A percentile compares a stretch with the other conserved stretches of the same genome.
These are phyloP conservation scores for Barnettozyma salicaria DNA, from an alignment of 805 yeast genomes.

Conservation along the genomic window DNA sequence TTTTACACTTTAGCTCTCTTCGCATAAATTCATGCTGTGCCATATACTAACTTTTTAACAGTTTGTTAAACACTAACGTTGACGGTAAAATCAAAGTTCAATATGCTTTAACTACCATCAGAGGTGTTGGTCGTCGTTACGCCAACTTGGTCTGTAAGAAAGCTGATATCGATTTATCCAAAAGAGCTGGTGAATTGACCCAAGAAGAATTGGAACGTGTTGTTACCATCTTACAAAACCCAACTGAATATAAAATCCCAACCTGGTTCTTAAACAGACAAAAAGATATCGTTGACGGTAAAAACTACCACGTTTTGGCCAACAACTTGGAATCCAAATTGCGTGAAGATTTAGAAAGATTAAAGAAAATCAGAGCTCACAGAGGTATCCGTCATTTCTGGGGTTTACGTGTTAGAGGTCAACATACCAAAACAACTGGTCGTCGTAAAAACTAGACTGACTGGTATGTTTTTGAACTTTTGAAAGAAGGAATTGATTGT, in stretches of 20 bases:
- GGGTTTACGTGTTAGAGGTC: constrained; percentile 99
- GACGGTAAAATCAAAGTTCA: constrained; percentile 99
- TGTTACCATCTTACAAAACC: constrained; percentile 99
- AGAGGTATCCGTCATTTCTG: constrained; percentile 99
- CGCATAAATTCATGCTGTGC: too few relatives aligned
- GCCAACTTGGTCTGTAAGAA: constrained; percentile 99
- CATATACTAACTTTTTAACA: constrained; percentile 38
- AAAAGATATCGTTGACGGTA: constrained; percentile 97
- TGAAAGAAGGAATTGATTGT: constrained; percentile 3
- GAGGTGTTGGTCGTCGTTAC: constrained; percentile 99
- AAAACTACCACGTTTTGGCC: constrained; percentile 98
- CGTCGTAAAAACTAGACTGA: constrained; percentile 49
- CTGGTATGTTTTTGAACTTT: constrained; percentile 2
- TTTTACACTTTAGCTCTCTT: too few relatives aligned
- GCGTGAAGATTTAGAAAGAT: constrained; percentile 99
- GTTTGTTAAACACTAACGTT: constrained; percentile 99
- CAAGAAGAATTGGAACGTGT: constrained; percentile 99
- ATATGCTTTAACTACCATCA: constrained; percentile 99
- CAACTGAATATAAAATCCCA: constrained; percentile 98
- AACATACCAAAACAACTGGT: constrained; percentile 99
- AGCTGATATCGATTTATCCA: constrained; percentile 97
- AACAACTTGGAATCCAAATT: constrained; percentile 98
- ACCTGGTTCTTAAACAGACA: constrained; percentile 99
- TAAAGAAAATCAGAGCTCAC: constrained; percentile 99
- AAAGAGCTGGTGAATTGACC: constrained; percentile 99